phyloP scores from a whole-genome alignment of 202 grass and related monocot species.

The Zizania palustris region DNA sequence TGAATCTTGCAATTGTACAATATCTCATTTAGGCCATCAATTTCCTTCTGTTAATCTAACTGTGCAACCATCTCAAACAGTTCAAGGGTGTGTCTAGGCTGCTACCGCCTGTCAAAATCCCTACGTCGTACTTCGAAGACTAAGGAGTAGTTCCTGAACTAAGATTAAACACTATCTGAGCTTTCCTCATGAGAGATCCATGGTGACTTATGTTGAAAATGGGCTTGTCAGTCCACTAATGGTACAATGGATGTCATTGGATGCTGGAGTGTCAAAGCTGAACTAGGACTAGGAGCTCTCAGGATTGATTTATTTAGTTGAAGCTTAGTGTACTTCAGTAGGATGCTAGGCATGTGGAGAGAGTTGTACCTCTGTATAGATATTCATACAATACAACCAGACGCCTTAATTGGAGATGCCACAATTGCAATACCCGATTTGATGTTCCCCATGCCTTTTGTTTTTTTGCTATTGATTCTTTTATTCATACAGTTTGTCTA shows the following conservation, averaged over 20 bases:
- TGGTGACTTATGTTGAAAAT: slow-evolving; percentile 13
- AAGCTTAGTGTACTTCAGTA: slow-evolving; percentile 18
- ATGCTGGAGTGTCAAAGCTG: slow-evolving; percentile 37
- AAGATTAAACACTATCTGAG: neutral
- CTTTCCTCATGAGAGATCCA: slow-evolving; percentile 29
- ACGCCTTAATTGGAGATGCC: slow-evolving; percentile 28
- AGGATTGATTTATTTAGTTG: slow-evolving; percentile 28
- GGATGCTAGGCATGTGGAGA: slow-evolving; percentile 20
- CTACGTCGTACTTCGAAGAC: slow-evolving; percentile 59
- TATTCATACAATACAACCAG: slow-evolving; percentile 53
- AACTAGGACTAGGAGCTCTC: slow-evolving; percentile 4
- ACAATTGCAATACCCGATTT: slow-evolving; percentile 19
- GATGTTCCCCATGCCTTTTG: neutral
- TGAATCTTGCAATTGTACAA: neutral
- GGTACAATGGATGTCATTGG: slow-evolving; percentile 5
- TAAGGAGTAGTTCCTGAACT: slow-evolving; percentile 29
- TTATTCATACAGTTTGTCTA: neutral
- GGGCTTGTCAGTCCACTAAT: neutral
- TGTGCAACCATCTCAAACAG: slow-evolving; percentile 55
- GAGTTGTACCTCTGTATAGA: slow-evolving; percentile 45
- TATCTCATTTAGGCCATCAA: neutral
- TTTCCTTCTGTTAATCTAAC: slow-evolving; percentile 19
- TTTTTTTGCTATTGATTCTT: neutral
- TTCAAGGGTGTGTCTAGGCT: slow-evolving; percentile 76
- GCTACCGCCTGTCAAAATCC: slow-evolving; percentile 66